Base-by-base conservation (phyloP, 495 filamentous ascomycete genomes). In the Penicillium flavigenum region DNA sequence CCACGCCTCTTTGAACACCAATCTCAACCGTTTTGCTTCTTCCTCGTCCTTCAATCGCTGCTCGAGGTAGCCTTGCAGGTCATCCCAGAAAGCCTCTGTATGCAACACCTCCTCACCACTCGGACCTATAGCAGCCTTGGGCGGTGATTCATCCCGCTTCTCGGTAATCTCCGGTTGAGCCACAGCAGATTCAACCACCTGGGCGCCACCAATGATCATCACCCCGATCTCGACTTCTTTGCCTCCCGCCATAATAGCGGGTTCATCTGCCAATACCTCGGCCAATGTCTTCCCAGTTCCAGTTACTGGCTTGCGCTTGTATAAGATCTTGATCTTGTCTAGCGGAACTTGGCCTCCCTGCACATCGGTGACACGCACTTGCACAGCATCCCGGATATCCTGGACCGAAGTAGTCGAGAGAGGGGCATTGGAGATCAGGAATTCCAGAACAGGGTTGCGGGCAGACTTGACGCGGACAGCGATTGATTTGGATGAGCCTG, bases 41-140 rank as follows among this genome's bases (percentile, higher is more conserved):
- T 72, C 73, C 56, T 87, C 82, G 71, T 95, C 88, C 71, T 85
- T 83, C 51, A 96, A 60, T 71, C 89, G 82, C 79, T 90, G 88
- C 63, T 83, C 71, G 70, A 98, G 70, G 67, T 87, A 98, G 14
- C 82, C 89, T 67, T 83, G 85, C 60, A 98, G 68, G 79, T 98
- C 94, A 34, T 74, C 72, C 94, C 94, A 98, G 72, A 98, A 98
- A 58, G 81, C 84, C 32, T 88, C 85, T 24, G 83, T 87, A 57
- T 78, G 64, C 59, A 97, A 63, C 39, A 88, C 79, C 22, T 79
- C 81, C 47, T 62, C 71, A 20, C 84, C 85, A 61, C 81, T 83
- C 26, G 76, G 71, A 14, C 80, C 85, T 53, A 82, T 78, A 27
- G 79, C 82, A 16, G 78, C 70, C 56, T 76, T 74, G n/a, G 72